These are phyloP conservation scores for Venturia carpophila DNA, from an alignment of 2,329 filamentous ascomycete genomes.

Conservation along the genomic window DNA sequence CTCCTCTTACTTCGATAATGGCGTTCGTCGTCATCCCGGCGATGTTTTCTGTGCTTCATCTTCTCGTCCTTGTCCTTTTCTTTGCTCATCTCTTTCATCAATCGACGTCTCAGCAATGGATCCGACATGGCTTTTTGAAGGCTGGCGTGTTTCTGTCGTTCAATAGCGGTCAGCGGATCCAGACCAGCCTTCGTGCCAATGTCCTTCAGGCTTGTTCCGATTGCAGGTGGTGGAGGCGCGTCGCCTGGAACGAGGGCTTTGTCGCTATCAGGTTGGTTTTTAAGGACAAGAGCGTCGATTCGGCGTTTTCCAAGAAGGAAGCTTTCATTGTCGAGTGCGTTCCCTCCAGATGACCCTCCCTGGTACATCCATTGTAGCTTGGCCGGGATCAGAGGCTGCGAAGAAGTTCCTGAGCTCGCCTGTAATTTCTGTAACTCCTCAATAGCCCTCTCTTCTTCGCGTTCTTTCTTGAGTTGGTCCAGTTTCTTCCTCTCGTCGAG, in stretches of 20 bases:
- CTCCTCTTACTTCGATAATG: conserved; percentile 22
- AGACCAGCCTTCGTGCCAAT: conserved; percentile 79
- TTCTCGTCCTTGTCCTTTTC: conserved; percentile 45
- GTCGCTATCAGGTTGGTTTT: conserved; percentile 61
- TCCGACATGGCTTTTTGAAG: conserved; percentile 52
- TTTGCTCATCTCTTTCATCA: conserved; percentile 51
- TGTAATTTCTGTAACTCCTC: conserved; percentile 87
- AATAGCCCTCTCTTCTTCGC: conserved; percentile 85
- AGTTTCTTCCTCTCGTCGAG: conserved; percentile 92
- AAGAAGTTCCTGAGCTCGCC: conserved; percentile 68
- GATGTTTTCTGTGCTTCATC: conserved; percentile 30
- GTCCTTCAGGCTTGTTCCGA: conserved; percentile 48
- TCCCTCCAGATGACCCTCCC: conserved; percentile 63
- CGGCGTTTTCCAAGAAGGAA: conserved; percentile 88
- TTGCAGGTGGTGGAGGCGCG: conserved; percentile 54
- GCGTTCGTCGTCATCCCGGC: conserved; percentile 30
- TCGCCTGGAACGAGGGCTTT: conserved; percentile 46
- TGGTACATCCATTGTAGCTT: conserved; percentile 60
- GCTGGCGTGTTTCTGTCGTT: conserved; percentile 72
- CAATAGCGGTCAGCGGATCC: conserved; percentile 88
- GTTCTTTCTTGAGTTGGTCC: conserved; percentile 83
- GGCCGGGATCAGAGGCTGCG: conserved; percentile 9
- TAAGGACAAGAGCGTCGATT: conserved; percentile 76
- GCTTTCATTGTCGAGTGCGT: conserved; percentile 79
- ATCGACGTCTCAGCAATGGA: conserved; percentile 53